Evolutionary conservation across 106 monocot species (phyloP).

Genomic region (Dendrobium nobile): DNA sequence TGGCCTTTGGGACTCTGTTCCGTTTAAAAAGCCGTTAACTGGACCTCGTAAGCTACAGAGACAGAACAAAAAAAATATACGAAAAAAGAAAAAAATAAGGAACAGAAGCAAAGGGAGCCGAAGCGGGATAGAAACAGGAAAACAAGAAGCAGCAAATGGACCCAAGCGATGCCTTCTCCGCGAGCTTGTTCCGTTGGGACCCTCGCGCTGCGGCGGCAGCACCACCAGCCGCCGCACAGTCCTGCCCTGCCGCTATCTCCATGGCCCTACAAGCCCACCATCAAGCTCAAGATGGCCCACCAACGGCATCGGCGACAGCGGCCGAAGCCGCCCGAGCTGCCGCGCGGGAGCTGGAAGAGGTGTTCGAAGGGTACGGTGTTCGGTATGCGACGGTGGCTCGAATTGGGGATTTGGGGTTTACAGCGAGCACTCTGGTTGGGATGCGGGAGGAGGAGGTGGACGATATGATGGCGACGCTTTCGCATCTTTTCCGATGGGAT

Average conservation of each 20-base stretch:
- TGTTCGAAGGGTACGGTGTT: constrained; percentile 74
- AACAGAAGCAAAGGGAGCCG: too few species aligned
- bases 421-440: constrained; percentile 65
- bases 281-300: background rate
- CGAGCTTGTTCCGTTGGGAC: constrained; percentile 56
- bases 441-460: constrained; percentile 92
- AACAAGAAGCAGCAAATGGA: constrained; percentile 28
- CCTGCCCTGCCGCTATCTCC: background rate
- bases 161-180: constrained; percentile 52
- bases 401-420: constrained; percentile 81
- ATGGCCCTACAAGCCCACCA: background rate
- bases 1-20: background rate
- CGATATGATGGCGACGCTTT: constrained; percentile 85
- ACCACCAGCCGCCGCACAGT: background rate
- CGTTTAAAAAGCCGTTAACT: constrained; percentile 4
- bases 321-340: background rate
- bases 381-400: constrained; percentile 57
- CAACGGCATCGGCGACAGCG: background rate
- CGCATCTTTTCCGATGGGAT: constrained; percentile 90
- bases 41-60: background rate
- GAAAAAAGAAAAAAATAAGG: background rate
- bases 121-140: constrained; percentile 3
- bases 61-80: background rate
- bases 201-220: constrained; percentile 12
- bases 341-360: constrained; percentile 57